A percentile compares a stretch with the other conserved stretches of the same genome.
Conservation (phyloP, 805 yeast genomes). For the Candida sanyiensis region DNA sequence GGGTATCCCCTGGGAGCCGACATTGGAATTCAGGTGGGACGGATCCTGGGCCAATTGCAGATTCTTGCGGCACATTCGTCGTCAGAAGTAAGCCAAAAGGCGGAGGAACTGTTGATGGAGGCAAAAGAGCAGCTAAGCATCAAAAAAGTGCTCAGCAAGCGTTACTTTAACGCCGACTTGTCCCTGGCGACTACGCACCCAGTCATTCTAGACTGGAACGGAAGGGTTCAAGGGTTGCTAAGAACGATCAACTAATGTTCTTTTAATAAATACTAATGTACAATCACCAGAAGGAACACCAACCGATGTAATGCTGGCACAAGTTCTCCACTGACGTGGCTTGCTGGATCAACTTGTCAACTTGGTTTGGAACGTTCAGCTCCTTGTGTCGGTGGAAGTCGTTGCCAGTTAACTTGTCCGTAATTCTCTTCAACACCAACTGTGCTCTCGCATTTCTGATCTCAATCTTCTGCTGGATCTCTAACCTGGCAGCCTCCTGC, state of each 20-base stretch:
- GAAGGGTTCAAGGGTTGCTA: conserved; percentile 9
- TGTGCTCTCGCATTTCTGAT: conserved; percentile 87
- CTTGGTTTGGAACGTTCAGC: conserved; percentile 81
- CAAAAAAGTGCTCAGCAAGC: conserved; percentile 46
- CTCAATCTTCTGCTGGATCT: conserved; percentile 62
- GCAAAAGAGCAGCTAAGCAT: conserved; percentile 55
- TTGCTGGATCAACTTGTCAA: conserved; percentile 87
- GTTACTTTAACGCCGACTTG: conserved; percentile 44
- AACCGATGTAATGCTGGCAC: conserved; percentile 95
- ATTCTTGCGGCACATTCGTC: conserved; percentile 17
- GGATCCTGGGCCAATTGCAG: conserved; percentile 50
- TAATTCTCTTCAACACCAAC: conserved; percentile 80
- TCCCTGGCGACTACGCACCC: conserved; percentile 25
- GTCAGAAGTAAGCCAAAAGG: conserved; percentile 18
- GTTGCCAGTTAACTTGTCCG: conserved; percentile 89
- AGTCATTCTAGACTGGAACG: conserved; percentile 42
- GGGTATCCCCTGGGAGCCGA: conserved; percentile 74
- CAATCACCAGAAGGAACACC: conserved; percentile 96
- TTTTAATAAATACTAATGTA: conserved; percentile 2
- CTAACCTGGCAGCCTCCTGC: conserved; percentile 66
- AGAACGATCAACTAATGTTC: neutral
- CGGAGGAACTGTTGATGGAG: conserved; percentile 23
- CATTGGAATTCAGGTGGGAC: conserved; percentile 63
- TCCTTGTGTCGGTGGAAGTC: conserved; percentile 73
- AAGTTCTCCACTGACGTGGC: conserved; percentile 94